Percentiles rank a stretch among this genome's conserved stretches.
Evolutionary conservation across 2,329 filamentous ascomycete species (phyloP).

Genomic region (Cercospora citrullina): DNA sequence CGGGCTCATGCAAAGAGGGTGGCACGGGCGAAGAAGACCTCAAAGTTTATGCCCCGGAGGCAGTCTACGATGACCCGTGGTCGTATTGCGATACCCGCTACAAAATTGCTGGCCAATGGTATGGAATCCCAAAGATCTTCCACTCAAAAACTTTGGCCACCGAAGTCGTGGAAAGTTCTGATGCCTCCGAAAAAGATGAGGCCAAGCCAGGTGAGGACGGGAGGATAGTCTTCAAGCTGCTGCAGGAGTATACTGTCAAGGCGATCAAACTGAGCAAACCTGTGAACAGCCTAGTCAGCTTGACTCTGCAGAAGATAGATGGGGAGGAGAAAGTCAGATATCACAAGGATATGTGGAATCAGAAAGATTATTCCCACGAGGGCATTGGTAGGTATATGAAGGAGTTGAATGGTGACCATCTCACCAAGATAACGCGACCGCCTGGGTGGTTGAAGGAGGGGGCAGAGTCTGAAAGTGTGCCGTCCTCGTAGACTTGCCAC

Average conservation of each 20-base stretch:
- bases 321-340: slow-evolving; percentile 46
- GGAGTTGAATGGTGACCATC: slow-evolving; percentile 47
- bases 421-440: slow-evolving; percentile 10
- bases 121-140: slow-evolving; percentile 37
- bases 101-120: slow-evolving; percentile 56
- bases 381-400: slow-evolving; percentile 52
- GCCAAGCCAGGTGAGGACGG: slow-evolving; percentile 36
- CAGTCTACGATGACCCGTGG: slow-evolving; percentile 52
- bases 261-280: slow-evolving; percentile 41
- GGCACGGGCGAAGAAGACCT: slow-evolving; percentile 46
- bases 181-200: not conserved
- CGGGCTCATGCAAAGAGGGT: slow-evolving; percentile 33
- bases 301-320: slow-evolving; percentile 38
- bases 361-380: slow-evolving; percentile 51
- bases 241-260: slow-evolving; percentile 50
- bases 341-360: slow-evolving; percentile 55
- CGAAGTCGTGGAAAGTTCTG: slow-evolving; percentile 18
- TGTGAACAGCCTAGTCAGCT: slow-evolving; percentile 46
- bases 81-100: slow-evolving; percentile 51
- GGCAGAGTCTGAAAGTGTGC: slow-evolving; percentile 3
- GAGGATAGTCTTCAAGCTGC: slow-evolving; percentile 51
- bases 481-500: not conserved
- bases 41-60: slow-evolving; percentile 49
- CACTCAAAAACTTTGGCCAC: slow-evolving; percentile 17
- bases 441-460: slow-evolving; percentile 8